Evolutionary conservation across 129 eudicot species (phyloP), one percentile per base, ranked within the genome.

Genomic region (Kitagawia praeruptora): DNA sequence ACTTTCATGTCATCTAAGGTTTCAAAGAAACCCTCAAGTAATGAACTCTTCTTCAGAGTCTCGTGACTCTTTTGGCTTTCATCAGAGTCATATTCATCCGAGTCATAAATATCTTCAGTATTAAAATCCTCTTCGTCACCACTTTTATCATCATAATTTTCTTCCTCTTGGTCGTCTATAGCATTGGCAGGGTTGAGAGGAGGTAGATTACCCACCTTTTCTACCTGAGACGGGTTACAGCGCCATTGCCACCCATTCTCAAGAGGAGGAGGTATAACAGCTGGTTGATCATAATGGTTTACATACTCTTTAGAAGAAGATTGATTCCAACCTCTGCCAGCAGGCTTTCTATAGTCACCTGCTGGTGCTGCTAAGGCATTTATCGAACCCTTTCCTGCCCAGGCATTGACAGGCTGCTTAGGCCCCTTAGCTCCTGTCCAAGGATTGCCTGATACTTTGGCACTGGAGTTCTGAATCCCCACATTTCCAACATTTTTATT

Each of bases 41-140:
- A 87, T 5, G 79, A 82, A 78, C 82, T 88, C 82, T 86, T 83
- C 84, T 96, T 96, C 28, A 88, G 85, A 0, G 96, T 82, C 47
- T 84, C 90, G 2, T 90, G 97, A 63, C 91, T 90, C 71, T 82
- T 87, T 75, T 87, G 83, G 79, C 94, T 91, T 56, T 83, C 90
- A 76, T 96, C 99, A 0, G 97, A 89, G 75, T 90, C 99, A 54
- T 77, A 89, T 9, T 92, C 96, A 42, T 93, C 98, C 48, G 86
- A 77, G 31, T 76, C 91, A 73, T 88, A 83, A 47, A 37, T 23
- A 5, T 80, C 87, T 31, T 85, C 92, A 14, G 71, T 41, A 19
- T 82, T 81, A 25, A 78, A 76, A 3, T 74, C 80, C 3, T 86
- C 82, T n/a, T 79, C 87, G 70, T 85, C 88, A 27, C 44, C 80